Conservation (phyloP, 2,329 filamentous ascomycete genomes). For the Apiospora malaysiana region DNA sequence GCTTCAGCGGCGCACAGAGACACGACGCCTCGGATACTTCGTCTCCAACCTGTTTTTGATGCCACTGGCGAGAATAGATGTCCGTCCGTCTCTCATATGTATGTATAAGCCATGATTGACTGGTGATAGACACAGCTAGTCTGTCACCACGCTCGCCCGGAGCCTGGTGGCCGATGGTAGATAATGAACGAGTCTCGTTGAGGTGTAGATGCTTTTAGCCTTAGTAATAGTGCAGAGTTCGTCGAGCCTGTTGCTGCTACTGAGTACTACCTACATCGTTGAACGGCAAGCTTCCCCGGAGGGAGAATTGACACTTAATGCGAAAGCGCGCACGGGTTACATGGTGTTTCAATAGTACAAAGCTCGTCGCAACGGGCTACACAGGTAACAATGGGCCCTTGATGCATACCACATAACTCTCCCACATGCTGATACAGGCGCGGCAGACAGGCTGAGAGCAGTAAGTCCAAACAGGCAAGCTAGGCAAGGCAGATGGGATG, state of each 20-base stretch:
- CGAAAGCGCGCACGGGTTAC: conserved; percentile 11
- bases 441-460: not conserved
- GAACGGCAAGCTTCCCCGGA: conserved; percentile 14
- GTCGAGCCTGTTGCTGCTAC: not conserved
- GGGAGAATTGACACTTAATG: conserved; percentile 1
- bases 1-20: conserved; percentile 7
- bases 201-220: conserved; percentile 1
- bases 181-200: not conserved
- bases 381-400: conserved; percentile 14
- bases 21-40: not conserved
- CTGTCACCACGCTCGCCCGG: not conserved
- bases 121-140: not conserved
- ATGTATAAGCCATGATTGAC: not conserved
- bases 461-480: too few relatives aligned
- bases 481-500: not conserved
- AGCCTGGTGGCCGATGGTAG: not conserved
- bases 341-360: conserved; percentile 19
- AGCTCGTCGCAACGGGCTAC: conserved; percentile 17
- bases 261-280: not conserved
- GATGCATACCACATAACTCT: conserved; percentile 14
- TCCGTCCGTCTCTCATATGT: not conserved
- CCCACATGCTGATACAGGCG: not conserved
- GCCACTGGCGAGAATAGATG: not conserved
- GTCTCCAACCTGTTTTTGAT: conserved; percentile 7
- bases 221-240: conserved; percentile 3